A percentile compares a stretch with the other conserved stretches of the same genome.
phyloP scores from a whole-genome alignment of 352 stramenopile genomes.

The Phytophthora foliorum region DNA sequence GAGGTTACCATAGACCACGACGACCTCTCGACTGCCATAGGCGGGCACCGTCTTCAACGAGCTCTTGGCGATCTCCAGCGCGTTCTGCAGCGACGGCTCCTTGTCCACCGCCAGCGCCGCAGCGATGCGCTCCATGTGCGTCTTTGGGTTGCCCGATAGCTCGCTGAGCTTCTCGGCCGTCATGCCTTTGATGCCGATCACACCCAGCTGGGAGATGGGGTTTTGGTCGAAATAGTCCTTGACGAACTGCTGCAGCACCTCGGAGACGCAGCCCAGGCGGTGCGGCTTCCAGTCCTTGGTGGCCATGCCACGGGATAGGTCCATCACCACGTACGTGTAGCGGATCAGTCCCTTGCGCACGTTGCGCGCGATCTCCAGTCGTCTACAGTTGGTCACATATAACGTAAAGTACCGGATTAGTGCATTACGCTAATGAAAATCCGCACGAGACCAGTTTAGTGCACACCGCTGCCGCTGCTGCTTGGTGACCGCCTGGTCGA shows the following conservation, averaged over 20 bases:
- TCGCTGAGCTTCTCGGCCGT: slow-evolving; percentile 93
- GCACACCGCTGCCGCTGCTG: slow-evolving; percentile 78
- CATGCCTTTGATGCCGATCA: slow-evolving; percentile 93
- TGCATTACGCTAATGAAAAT: neutral
- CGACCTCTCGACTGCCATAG: slow-evolving; percentile 91
- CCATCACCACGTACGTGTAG: slow-evolving; percentile 88
- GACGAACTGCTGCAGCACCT: slow-evolving; percentile 87
- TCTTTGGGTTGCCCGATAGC: slow-evolving; percentile 90
- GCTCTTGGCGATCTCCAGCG: slow-evolving; percentile 89
- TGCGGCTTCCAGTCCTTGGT: slow-evolving; percentile 91
- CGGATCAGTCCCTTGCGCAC: slow-evolving; percentile 88
- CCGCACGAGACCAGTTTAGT: slow-evolving; percentile 1
- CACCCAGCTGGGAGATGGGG: slow-evolving; percentile 92
- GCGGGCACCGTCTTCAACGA: slow-evolving; percentile 93
- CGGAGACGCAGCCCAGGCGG: slow-evolving; percentile 69
- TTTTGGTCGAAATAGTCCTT: slow-evolving; percentile 96
- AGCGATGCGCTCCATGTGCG: slow-evolving; percentile 86
- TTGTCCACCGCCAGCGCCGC: slow-evolving; percentile 75
- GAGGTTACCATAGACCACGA: slow-evolving; percentile 96
- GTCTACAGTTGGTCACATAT: slow-evolving; percentile 32
- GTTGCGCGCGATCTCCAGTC: slow-evolving; percentile 85
- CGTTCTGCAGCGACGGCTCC: slow-evolving; percentile 93
- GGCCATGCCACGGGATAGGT: slow-evolving; percentile 89
- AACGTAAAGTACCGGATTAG: slow-evolving; percentile 9
- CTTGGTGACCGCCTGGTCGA: slow-evolving; percentile 67